These are phyloP conservation scores for Rhizoclosmatium sp. DNA, from an alignment of 192 early-diverging fungal genomes.

Conservation along the genomic window DNA sequence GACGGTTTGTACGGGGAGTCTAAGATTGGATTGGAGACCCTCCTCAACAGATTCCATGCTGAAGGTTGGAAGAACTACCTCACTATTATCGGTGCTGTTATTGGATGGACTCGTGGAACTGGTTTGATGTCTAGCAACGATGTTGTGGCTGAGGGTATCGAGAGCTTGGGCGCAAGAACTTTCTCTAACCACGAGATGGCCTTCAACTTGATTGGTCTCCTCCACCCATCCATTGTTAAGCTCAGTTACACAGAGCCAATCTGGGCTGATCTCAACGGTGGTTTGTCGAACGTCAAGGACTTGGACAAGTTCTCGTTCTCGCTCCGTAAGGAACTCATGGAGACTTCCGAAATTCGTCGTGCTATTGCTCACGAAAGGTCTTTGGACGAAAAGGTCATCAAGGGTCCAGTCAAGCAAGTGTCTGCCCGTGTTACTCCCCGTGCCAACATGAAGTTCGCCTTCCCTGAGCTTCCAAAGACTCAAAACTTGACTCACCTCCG, in stretches of 20 bases:
- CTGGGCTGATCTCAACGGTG: constrained; percentile 92
- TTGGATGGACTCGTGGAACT: constrained; percentile 98
- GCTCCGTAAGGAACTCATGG: constrained; percentile 79
- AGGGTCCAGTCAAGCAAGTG: constrained; percentile 68
- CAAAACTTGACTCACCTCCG: constrained; percentile 72
- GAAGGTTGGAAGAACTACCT: constrained; percentile 90
- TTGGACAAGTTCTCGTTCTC: constrained; percentile 79
- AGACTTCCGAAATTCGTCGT: constrained; percentile 86
- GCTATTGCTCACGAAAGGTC: constrained; percentile 80
- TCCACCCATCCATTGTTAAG: constrained; percentile 81
- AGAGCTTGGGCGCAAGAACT: constrained; percentile 86
- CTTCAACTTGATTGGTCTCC: constrained; percentile 88
- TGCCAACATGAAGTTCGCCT: constrained; percentile 86
- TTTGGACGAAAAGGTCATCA: constrained; percentile 79
- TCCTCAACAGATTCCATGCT: constrained; percentile 89
- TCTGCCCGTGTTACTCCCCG: constrained; percentile 75
- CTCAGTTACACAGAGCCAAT: constrained; percentile 78
- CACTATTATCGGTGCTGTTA: constrained; percentile 88
- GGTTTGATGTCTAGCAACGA: constrained; percentile 94
- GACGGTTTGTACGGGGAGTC: constrained; percentile 95
- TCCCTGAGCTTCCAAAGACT: constrained; percentile 70
- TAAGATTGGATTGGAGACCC: constrained; percentile 92
- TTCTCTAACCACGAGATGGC: constrained; percentile 94
- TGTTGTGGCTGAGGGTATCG: constrained; percentile 86
- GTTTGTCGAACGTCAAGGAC: constrained; percentile 86